These are phyloP conservation scores for Dujonia santamariae DNA, from an alignment of 1,139 yeast genomes.

Conservation along the genomic window DNA sequence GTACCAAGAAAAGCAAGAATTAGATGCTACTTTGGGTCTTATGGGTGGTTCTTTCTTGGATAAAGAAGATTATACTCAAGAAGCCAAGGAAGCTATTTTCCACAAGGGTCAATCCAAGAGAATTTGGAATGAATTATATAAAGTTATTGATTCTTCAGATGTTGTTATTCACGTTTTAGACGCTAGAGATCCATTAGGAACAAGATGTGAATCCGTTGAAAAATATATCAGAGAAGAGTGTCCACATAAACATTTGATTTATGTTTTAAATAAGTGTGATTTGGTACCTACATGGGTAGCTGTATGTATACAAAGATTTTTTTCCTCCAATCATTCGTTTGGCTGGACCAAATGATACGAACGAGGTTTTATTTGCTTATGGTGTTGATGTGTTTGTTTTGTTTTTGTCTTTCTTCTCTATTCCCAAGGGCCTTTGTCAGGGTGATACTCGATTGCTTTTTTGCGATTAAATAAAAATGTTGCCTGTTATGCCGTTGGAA, in stretches of 20 bases:
- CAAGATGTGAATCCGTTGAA: conserved; percentile 91
- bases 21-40: conserved; percentile 71
- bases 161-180: conserved; percentile 94
- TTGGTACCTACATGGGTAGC: conserved; percentile 99
- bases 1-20: conserved; percentile 72
- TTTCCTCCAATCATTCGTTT: no score
- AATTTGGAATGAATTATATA: conserved; percentile 96
- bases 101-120: conserved; percentile 97
- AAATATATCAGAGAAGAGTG: conserved; percentile 91
- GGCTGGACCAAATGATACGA: no score
- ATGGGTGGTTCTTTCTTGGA: conserved; percentile 69
- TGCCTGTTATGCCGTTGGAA: conserved; percentile 98
- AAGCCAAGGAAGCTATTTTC: conserved; percentile 93
- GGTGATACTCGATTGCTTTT: conserved; percentile 42
- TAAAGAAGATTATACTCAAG: conserved; percentile 79
- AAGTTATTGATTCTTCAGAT: conserved; percentile 94
- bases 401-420: conserved; percentile 13
- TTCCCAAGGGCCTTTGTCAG: conserved; percentile 70
- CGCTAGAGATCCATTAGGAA: conserved; percentile 96
- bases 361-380: no score
- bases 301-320: conserved; percentile 59
- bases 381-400: no score
- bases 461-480: conserved; percentile 32
- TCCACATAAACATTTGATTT: conserved; percentile 93
- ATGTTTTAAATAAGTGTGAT: conserved; percentile 95